Base-by-base conservation (phyloP, 148 eudicot genomes). In the Camellia granthamiana region DNA sequence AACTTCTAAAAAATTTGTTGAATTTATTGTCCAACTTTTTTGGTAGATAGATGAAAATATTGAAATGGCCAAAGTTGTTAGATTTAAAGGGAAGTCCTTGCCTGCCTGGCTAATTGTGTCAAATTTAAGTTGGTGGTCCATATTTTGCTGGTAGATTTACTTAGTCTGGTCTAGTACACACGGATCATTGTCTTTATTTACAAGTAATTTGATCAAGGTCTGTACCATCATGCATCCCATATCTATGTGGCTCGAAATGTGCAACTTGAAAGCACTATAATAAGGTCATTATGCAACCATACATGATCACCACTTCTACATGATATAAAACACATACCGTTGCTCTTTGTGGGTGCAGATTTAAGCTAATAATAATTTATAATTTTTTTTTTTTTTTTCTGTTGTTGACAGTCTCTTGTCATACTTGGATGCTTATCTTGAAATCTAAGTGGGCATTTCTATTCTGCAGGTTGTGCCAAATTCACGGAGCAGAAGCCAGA, bases 401-500 rank as follows among this genome's bases (percentile, higher is more conserved):
- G 18, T 11, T 14, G 0, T 18, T 5, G 44, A 15, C 2, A 54
- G 41, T 73, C 41, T 73, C 0, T 52, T 23, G 14, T 74, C 49
- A 42, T 52, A 51, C 75, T 49, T 56, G 21, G 21, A 14, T 13
- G 18, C 67, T 75, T 65, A 42, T n/a, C 61, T 51, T 67, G 43
- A 41, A 10, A 51, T 47, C 69, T 71, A 60, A 54, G 14, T 23
- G 30, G 47, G 71, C 30, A 60, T 84, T 16, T 67, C 58, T 46
- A 62, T 73, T 82, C 65, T 78, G 82, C 89, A 97, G 99, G 98
- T 94, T 83, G 98, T 97, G 80, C 95, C 98, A 44, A 94, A 97
- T 84, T 72, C 99, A 75, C 86, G 97, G 74, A 97, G 99, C 87
- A 94, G 99, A 88, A 97, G 98, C 85, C 99, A 97, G 88, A 97